Base-by-base conservation (phyloP, 2,329 filamentous ascomycete genomes). In the Alternaria hordeiaustralica region DNA sequence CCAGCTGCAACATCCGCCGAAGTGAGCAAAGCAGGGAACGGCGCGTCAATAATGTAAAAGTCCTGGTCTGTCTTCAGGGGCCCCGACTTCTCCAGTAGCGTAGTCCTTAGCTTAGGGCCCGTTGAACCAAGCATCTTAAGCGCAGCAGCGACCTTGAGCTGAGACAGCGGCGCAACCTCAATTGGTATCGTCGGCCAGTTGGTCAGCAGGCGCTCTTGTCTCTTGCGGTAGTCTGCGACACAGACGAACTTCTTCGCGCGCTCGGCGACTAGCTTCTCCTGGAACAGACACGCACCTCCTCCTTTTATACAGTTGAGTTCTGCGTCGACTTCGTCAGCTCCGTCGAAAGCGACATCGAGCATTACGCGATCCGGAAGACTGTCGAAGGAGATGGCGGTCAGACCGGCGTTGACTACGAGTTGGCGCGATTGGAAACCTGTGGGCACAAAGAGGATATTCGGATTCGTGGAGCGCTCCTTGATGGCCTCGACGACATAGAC, bases 281-380 rank as follows among this genome's bases (percentile, higher is more conserved):
- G 96, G 84, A 97, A 97, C 60, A 98, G 83, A 81, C 96, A 99
- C n/a, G 94, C 96, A 62, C 96, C 96, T 54, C 96, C 96, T 58
- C 96, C 96, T 84, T 98, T 98, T 84, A 99, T 98, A 77, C 95
- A 93, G 82, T 98, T 99, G 64, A 99, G 83, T 56, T 96, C 92
- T 50, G 93, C 90, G 78, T 99, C 96, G 30, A 99, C 94, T 84
- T 99, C 96, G 79, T 99, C 96, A 5, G 96, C 96, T 58, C 96
- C 96, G 77, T 99, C 96, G 78, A 99, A 99, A 54, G 92, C 92
- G 18, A 98, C 91, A 75, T 98, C 95, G 26, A 99, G 86, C 77
- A 89, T 77, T 15, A 83, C 83, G 58, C 86, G 85, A 44, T 85
- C 78, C 1, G 92, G 90, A 15, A 96, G 84, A 64, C 91, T 88